Evolutionary conservation across 495 filamentous ascomycete species (phyloP).

Genomic region (Paragyromitra xinjiangensis): DNA sequence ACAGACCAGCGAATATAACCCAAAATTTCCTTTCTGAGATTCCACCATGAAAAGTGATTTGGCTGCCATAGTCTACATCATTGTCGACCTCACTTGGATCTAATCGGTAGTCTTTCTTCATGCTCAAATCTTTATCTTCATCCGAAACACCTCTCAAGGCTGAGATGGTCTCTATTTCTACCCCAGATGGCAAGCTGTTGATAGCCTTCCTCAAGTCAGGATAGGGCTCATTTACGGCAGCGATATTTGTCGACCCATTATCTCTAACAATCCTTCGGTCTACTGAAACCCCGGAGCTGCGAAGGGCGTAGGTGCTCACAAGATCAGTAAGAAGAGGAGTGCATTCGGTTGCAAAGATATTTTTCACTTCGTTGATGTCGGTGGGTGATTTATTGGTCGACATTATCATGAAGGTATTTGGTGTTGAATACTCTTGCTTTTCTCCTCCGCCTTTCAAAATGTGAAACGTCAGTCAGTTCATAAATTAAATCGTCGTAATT

Average conservation of each 20-base stretch:
- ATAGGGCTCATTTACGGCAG: constrained; percentile 3
- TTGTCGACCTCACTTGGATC: neutral
- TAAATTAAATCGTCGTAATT: neutral
- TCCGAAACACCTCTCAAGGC: constrained; percentile 5
- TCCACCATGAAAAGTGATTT: constrained; percentile 39
- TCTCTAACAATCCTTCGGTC: constrained; percentile 5
- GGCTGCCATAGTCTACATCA: neutral
- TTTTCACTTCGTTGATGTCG: neutral
- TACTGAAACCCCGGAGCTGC: neutral
- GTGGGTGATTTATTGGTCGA: constrained; percentile 18
- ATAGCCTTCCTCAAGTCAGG: constrained; percentile 24
- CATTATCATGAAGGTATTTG: constrained; percentile 13
- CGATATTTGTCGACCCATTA: neutral
- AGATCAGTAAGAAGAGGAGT: constrained; percentile 34
- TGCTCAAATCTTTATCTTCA: constrained; percentile 1
- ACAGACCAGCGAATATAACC: constrained; percentile 52
- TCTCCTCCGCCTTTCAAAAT: constrained; percentile 2
- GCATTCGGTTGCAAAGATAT: constrained; percentile 18
- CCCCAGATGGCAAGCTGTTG: constrained; percentile 12
- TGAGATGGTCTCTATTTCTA: constrained; percentile 25
- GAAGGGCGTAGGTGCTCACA: neutral
- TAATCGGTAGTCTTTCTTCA: constrained; percentile 13
- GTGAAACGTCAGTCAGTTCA: neutral
- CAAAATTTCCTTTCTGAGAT: constrained; percentile 47
- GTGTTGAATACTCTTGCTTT: neutral